A percentile compares a stretch with the other conserved stretches of the same genome.
Evolutionary conservation across 2,329 filamentous ascomycete species (phyloP).

Genomic region (Exophiala mesophila): DNA sequence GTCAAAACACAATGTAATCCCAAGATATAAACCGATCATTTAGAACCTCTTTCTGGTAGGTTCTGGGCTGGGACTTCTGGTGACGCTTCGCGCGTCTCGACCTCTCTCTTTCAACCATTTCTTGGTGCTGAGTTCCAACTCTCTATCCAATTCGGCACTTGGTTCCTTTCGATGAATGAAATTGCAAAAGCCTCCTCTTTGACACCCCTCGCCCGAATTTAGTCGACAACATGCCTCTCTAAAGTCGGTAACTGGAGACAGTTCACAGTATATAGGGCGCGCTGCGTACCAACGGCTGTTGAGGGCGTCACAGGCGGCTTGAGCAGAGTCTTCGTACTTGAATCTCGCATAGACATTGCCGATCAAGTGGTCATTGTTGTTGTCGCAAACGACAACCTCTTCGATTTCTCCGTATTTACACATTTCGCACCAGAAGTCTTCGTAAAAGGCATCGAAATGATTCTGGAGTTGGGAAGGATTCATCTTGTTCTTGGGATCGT

Average conservation of each 20-base stretch:
- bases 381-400: constrained; percentile 97
- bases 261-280: constrained; percentile 94
- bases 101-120: constrained; percentile 90
- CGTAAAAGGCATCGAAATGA: constrained; percentile 99
- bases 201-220: constrained; percentile 91
- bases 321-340: constrained; percentile 98
- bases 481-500: constrained; percentile 96
- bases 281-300: constrained; percentile 97
- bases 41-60: constrained; percentile 69
- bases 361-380: constrained; percentile 98
- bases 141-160: constrained; percentile 77
- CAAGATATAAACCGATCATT: constrained; percentile 13
- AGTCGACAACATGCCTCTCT: constrained; percentile 93
- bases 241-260: constrained; percentile 96
- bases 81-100: constrained; percentile 75
- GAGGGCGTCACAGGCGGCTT: constrained; percentile 86
- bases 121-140: constrained; percentile 83
- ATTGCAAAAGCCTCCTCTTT: constrained; percentile 95
- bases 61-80: constrained; percentile 79
- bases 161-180: constrained; percentile 99
- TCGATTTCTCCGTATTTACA: constrained; percentile 98
- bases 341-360: constrained; percentile 99
- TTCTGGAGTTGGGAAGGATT: constrained; percentile 93
- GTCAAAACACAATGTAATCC: too few relatives aligned
- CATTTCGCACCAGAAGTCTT: constrained; percentile 99